Percentiles rank a stretch among this genome's conserved stretches.
phyloP scores from a whole-genome alignment of 148 eudicot genomes.

The Nyssa sinensis region DNA sequence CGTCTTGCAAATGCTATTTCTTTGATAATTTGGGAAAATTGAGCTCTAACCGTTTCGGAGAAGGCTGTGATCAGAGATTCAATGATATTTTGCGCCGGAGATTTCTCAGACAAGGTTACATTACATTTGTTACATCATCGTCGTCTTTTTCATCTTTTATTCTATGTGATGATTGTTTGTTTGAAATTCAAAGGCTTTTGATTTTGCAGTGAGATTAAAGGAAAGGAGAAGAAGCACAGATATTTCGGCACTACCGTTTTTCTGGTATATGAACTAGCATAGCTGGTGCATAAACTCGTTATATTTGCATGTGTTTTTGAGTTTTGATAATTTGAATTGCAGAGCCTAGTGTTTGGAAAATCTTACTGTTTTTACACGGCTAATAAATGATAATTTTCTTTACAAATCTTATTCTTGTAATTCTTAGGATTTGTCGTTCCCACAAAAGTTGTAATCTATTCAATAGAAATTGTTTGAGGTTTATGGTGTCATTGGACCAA shows the following conservation, averaged over 20 bases:
- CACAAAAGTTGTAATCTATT: neutral
- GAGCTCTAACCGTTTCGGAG: slow-evolving; percentile 33
- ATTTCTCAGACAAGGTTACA: slow-evolving; percentile 91
- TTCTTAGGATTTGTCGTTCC: neutral
- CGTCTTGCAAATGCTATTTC: slow-evolving; percentile 84
- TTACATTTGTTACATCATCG: neutral
- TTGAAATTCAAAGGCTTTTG: neutral
- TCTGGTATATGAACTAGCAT: slow-evolving; percentile 30
- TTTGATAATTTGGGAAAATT: slow-evolving; percentile 52
- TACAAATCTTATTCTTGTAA: neutral
- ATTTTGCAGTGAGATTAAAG: slow-evolving; percentile 58
- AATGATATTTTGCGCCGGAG: slow-evolving; percentile 71
- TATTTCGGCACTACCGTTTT: slow-evolving; percentile 17
- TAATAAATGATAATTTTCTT: neutral
- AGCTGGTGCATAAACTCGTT: neutral
- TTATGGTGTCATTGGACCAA: neutral
- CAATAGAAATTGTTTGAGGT: neutral
- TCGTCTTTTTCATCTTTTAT: neutral
- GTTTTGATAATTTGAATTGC: neutral
- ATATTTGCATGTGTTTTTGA: neutral
- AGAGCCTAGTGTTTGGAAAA: neutral
- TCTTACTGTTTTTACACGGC: too few relatives aligned
- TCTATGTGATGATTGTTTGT: neutral
- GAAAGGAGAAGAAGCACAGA: slow-evolving; percentile 43
- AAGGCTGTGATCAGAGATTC: slow-evolving; percentile 39